phyloP scores from a whole-genome alignment of 768 basidiomycete genomes.

The Lyophyllum atratum region DNA sequence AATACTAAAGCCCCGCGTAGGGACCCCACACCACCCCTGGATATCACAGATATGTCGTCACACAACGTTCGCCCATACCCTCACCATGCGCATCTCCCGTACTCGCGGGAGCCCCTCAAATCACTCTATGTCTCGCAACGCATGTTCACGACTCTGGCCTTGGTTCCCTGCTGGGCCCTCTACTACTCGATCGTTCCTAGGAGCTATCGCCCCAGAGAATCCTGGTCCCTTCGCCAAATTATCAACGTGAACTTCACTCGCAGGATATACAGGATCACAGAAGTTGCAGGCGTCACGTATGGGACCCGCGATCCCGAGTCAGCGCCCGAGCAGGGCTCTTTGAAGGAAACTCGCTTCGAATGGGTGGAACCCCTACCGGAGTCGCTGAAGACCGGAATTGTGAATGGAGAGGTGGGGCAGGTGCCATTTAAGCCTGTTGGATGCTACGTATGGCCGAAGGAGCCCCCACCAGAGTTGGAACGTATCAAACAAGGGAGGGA shows the following conservation, averaged over 20 bases:
- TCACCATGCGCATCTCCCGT: slow-evolving; percentile 18
- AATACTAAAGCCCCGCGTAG: neutral
- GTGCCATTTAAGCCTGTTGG: slow-evolving; percentile 46
- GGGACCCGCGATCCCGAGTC: slow-evolving; percentile 46
- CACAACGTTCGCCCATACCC: slow-evolving; percentile 9
- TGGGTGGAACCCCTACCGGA: slow-evolving; percentile 48
- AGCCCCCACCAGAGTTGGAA: slow-evolving; percentile 16
- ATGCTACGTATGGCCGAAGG: slow-evolving; percentile 50
- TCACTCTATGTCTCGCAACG: slow-evolving; percentile 44
- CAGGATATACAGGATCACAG: slow-evolving; percentile 53
- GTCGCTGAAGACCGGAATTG: slow-evolving; percentile 40
- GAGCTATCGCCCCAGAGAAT: slow-evolving; percentile 45
- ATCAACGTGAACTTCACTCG: slow-evolving; percentile 53
- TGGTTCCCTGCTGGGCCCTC: slow-evolving; percentile 47
- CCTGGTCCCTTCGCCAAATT: slow-evolving; percentile 52
- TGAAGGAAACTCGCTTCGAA: slow-evolving; percentile 49
- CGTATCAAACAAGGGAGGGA: neutral
- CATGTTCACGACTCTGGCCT: slow-evolving; percentile 46
- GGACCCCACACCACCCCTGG: neutral
- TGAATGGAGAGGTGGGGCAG: slow-evolving; percentile 37
- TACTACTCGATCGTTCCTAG: slow-evolving; percentile 46
- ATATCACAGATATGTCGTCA: neutral
- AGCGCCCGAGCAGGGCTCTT: slow-evolving; percentile 29
- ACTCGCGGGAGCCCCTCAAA: slow-evolving; percentile 16
- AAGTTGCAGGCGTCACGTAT: slow-evolving; percentile 59